Percentiles rank a stretch among this genome's conserved stretches.
phyloP scores from a whole-genome alignment of 257 asterid genomes.

The Petunia secreta region DNA sequence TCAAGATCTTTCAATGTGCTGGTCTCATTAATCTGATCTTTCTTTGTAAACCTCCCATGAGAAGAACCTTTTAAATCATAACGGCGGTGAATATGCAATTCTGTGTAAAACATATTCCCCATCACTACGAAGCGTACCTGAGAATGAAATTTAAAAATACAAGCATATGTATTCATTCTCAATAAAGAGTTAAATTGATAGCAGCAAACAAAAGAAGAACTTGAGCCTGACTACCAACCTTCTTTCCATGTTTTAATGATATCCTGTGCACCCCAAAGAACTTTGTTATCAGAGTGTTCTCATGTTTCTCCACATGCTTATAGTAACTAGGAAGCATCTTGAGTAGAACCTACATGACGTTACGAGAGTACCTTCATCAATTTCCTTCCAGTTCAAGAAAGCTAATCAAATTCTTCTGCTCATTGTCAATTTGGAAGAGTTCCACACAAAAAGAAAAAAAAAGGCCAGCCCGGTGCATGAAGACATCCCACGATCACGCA shows the following conservation, averaged over 20 bases:
- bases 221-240: conserved; percentile 50
- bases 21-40: conserved; percentile 72
- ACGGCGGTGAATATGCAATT: conserved; percentile 89
- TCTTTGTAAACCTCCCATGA: conserved; percentile 83
- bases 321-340: conserved; percentile 91
- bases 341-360: conserved; percentile 61
- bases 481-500: too few species aligned
- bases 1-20: conserved; percentile 95
- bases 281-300: conserved; percentile 93
- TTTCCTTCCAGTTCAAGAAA: not conserved
- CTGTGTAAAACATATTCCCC: conserved; percentile 99
- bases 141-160: conserved; percentile 30
- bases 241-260: conserved; percentile 63
- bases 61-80: conserved; percentile 95
- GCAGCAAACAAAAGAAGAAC: conserved; percentile 25
- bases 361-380: conserved; percentile 22
- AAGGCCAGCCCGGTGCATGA: too few species aligned
- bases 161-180: not conserved
- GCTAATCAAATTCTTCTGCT: too few species aligned
- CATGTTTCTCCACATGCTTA: conserved; percentile 74
- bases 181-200: not conserved
- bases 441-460: not conserved
- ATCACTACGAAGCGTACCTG: conserved; percentile 96
- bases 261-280: conserved; percentile 92
- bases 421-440: conserved; percentile 2